Evolutionary conservation across 129 eudicot species (phyloP).

Genomic region (Flaveria robusta): DNA sequence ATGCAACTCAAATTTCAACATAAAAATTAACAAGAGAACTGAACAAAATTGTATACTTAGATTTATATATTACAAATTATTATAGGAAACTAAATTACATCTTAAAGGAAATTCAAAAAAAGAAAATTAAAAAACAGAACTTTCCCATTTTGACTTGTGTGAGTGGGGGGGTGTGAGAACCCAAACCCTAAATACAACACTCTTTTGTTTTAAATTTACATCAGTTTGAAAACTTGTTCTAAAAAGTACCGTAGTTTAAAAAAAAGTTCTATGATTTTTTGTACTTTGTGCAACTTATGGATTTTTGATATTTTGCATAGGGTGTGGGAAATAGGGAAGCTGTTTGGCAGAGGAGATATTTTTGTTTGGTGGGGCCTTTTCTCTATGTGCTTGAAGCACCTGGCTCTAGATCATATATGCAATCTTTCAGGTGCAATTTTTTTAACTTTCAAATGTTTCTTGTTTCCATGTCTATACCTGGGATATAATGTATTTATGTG

Average conservation of each 20-base stretch:
- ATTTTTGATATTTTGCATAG: conserved; percentile 39
- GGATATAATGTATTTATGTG: conserved; percentile 4
- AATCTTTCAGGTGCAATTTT: conserved; percentile 63
- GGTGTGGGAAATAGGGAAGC: conserved; percentile 97
- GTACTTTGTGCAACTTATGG: conserved; percentile 20
- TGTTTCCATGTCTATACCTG: not conserved
- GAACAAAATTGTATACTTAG: not conserved
- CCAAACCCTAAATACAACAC: not conserved
- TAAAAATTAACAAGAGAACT: not conserved
- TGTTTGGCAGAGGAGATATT: conserved; percentile 91
- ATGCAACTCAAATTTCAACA: not conserved
- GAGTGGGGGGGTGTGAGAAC: not conserved
- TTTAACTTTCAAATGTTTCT: not conserved
- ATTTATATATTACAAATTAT: not conserved
- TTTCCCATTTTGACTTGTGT: not conserved
- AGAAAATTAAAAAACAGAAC: not conserved
- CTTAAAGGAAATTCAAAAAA: not conserved
- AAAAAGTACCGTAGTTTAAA: not conserved
- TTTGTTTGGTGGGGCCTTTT: conserved; percentile 89
- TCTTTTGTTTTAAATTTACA: not conserved
- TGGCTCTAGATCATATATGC: conserved; percentile 79
- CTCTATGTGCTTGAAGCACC: conserved; percentile 87
- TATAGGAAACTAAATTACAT: not conserved
- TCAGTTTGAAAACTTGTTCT: not conserved
- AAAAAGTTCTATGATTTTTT: not conserved